Base-by-base conservation (phyloP, 2,329 filamentous ascomycete genomes). In the Colletotrichum camelliae region DNA sequence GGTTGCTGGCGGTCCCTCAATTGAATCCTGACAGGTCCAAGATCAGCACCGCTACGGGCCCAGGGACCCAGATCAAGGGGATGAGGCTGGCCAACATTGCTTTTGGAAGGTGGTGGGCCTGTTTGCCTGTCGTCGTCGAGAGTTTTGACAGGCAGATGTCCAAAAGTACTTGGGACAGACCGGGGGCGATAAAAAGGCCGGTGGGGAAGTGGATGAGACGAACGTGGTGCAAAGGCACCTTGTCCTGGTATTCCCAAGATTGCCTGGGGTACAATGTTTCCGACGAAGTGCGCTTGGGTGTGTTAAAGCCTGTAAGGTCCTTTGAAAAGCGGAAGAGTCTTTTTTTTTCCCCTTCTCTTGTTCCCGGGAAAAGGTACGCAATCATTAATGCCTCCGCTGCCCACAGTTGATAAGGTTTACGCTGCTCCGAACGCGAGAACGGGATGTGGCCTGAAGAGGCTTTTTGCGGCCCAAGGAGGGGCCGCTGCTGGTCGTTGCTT, bases 81-180 rank as follows among this genome's bases (percentile, higher is more conserved):
- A 67, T 31, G 57, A 52, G 69, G 24, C 29, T 21, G 35, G n/a
- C 62, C 64, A 55, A 24, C 57, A 21, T 72, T 68, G 52, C 48
- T 73, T 71, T 75, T 31, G 73, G 35, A 64, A 75, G 73, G 70
- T 60, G 31, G 70, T 75, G 73, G 39, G 18, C 24, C 57, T 67
- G 27, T 37, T 21, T n/a, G 57, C 24, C 39, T 39, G 37, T 67
- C 6, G 72, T 12, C 21, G 15, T 33, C 43, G 48, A 39, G 69
- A 24, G 55, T 72, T 48, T 64, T 31, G 15, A 52, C 37, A 18
- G 16, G 48, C 27, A 37, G 43, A 58, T 15, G 70, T n/a, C 39
- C 48, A 66, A 58, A 74, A 39, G 60, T 75, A 33, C 55, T 67
- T 39, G 24, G 57, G 39, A 29, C 39, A 33, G 52, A 58, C 61